phyloP scores from a whole-genome alignment of 2,329 filamentous ascomycete species.

The Trichoderma sp. region DNA sequence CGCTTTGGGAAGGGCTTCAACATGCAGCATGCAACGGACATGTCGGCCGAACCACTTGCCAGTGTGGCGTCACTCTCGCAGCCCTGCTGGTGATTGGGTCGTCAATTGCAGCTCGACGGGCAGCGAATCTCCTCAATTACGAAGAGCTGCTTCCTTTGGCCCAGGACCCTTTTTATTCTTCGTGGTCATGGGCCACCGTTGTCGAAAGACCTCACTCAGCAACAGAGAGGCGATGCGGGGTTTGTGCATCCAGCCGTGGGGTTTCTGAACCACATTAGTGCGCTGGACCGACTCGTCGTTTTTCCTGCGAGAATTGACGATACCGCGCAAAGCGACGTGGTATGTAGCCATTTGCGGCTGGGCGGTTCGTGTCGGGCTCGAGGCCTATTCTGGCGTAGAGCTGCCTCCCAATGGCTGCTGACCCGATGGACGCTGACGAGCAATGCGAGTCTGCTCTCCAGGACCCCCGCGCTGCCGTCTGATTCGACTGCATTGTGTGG shows the following conservation, averaged over 20 bases:
- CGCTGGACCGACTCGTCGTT: conserved; percentile 17
- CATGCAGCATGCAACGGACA: conserved; percentile 6
- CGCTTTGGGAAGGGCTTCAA: conserved; percentile 8
- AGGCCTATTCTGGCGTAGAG: conserved; percentile 15
- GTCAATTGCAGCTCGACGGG: conserved; percentile 3
- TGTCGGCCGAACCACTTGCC: conserved; percentile 5
- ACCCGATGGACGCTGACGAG: conserved; percentile 15
- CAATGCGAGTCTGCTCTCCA: conserved; percentile 3
- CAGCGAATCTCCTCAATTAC: neutral
- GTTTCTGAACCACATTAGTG: conserved; percentile 6
- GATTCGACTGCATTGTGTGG: neutral
- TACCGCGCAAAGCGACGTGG: conserved; percentile 23
- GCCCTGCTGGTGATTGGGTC: neutral
- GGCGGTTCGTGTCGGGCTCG: conserved; percentile 8
- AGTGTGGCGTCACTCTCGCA: conserved; percentile 15
- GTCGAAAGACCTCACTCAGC: neutral
- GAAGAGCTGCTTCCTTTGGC: conserved; percentile 4
- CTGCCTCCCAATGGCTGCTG: conserved; percentile 20
- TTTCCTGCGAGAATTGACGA: neutral
- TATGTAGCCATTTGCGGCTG: neutral
- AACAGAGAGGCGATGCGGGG: conserved; percentile 14
- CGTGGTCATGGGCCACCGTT: neutral
- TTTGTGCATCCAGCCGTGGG: conserved; percentile 8
- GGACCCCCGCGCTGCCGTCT: neutral
- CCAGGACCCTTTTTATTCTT: conserved; percentile 9